Percentiles rank a stretch among this genome's conserved stretches.
Evolutionary conservation across 2,329 filamentous ascomycete genomes (phyloP).

Genomic region (Ascochyta fabae): DNA sequence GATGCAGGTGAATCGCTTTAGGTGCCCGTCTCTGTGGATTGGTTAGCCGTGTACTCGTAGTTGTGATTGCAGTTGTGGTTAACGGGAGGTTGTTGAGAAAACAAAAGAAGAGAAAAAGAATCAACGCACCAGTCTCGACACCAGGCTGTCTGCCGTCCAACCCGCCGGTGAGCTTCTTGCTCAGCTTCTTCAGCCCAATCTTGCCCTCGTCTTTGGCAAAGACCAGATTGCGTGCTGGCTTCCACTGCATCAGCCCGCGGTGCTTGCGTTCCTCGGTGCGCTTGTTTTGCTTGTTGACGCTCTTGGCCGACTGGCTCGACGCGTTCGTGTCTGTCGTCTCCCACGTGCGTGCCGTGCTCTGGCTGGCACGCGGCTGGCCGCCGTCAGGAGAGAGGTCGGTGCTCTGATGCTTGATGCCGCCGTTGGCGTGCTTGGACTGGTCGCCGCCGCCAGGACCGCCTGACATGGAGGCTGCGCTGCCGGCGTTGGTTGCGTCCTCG

Average conservation of each 20-base stretch:
- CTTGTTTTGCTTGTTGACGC: constrained; percentile 71
- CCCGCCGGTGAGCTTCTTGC: constrained; percentile 72
- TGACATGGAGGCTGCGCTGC: constrained; percentile 31
- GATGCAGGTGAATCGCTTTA: constrained; percentile 4
- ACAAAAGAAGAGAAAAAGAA: background rate
- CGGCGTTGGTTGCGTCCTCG: constrained; percentile 58
- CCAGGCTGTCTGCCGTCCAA: constrained; percentile 84
- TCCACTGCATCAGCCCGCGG: constrained; percentile 93
- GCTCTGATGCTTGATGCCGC: constrained; percentile 30
- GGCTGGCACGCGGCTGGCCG: constrained; percentile 29
- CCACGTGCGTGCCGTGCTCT: constrained; percentile 36
- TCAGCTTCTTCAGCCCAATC: constrained; percentile 76
- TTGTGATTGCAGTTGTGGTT: too few relatives aligned
- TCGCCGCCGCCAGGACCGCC: constrained; percentile 24
- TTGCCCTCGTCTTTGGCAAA: constrained; percentile 90
- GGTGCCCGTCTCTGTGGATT: constrained; percentile 32
- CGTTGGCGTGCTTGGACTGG: constrained; percentile 22
- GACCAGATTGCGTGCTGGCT: constrained; percentile 80
- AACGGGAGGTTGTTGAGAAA: too few relatives aligned
- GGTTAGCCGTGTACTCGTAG: constrained; percentile 15
- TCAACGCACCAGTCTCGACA: constrained; percentile 70
- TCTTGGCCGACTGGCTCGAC: constrained; percentile 52
- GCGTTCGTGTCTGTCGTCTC: constrained; percentile 29
- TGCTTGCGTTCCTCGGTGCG: constrained; percentile 81
- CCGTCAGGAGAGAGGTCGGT: constrained; percentile 40